Evolutionary conservation across 805 yeast genomes (phyloP).

Genomic region (Metschnikowia noctiluminum): DNA sequence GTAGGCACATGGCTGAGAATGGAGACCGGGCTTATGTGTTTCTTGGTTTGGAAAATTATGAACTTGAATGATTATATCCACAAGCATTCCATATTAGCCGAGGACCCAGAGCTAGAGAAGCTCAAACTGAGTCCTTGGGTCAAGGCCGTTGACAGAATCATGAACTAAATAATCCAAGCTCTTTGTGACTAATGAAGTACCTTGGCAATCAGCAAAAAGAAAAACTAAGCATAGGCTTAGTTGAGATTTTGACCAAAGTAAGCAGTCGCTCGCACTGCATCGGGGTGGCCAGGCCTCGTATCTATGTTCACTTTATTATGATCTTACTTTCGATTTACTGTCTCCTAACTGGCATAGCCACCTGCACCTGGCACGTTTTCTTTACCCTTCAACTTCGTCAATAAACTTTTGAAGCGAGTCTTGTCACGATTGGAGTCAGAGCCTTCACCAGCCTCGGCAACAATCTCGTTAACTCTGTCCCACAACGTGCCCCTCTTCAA

Average conservation of each 20-base stretch:
- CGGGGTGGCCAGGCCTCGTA: no score
- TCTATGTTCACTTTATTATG: not conserved
- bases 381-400: conserved; percentile 64
- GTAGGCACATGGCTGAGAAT: conserved; percentile 30
- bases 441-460: conserved; percentile 42
- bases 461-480: conserved; percentile 56
- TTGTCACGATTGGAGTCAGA: conserved; percentile 56
- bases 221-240: no score
- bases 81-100: conserved; percentile 15
- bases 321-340: not conserved
- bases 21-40: conserved; percentile 33
- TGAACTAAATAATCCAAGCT: conserved; percentile 1
- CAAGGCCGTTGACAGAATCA: conserved; percentile 12
- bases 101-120: conserved; percentile 7
- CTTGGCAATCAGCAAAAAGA: no score
- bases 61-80: conserved; percentile 32
- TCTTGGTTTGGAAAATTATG: conserved; percentile 37
- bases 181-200: no score
- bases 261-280: no score
- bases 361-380: conserved; percentile 75
- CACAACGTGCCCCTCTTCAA: conserved; percentile 46
- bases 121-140: conserved; percentile 15
- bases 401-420: conserved; percentile 63
- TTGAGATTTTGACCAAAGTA: no score
- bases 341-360: conserved; percentile 40